Evolutionary conservation across 2,329 filamentous ascomycete species (phyloP).

Genomic region (Monilinia fructicola): DNA sequence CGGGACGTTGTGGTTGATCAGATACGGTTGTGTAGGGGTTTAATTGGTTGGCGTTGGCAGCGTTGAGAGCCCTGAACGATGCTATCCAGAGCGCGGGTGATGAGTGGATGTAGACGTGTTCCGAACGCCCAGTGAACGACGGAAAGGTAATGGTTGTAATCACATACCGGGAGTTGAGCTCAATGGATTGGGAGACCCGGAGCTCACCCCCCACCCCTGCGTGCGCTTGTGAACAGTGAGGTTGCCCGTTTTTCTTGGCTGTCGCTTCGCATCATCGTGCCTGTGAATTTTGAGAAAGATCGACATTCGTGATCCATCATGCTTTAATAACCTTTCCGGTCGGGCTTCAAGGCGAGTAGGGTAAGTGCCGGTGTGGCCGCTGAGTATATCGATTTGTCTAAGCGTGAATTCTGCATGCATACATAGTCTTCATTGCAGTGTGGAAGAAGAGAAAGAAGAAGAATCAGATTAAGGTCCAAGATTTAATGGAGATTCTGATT

Average conservation of each 20-base stretch:
- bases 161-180: not conserved
- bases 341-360: constrained; percentile 1
- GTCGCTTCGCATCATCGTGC: not conserved
- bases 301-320: not conserved
- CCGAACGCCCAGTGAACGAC: not conserved
- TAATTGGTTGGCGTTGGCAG: not conserved
- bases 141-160: not conserved
- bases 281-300: not conserved
- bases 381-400: not conserved
- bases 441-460: not conserved
- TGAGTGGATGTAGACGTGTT: constrained; percentile 5
- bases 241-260: constrained; percentile 7
- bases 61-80: not conserved
- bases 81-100: not conserved
- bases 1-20: not conserved
- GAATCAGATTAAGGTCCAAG: not conserved
- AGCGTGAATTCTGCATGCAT: constrained; percentile 6
- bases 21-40: not conserved
- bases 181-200: not conserved
- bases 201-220: not conserved
- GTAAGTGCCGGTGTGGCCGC: not conserved
- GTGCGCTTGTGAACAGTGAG: not conserved
- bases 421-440: not conserved
- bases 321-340: constrained; percentile 5
- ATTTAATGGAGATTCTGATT: constrained; percentile 17